phyloP scores from a whole-genome alignment of 768 basidiomycete genomes.

The Stropharia rugosoannulata region DNA sequence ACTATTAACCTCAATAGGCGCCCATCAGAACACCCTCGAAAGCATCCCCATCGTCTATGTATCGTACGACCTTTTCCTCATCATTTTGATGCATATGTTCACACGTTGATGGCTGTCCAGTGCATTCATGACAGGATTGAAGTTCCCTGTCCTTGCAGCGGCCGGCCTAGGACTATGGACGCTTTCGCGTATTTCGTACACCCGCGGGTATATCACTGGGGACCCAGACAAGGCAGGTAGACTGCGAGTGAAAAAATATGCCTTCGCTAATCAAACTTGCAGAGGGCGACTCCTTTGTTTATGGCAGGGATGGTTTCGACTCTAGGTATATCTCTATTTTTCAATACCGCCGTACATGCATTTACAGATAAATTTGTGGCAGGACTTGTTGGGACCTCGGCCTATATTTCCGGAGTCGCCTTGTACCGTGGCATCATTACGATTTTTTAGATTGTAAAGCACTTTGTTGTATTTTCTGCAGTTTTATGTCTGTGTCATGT shows the following conservation, averaged over 20 bases:
- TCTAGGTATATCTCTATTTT: neutral
- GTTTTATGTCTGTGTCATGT: too few relatives aligned
- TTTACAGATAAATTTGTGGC: neutral
- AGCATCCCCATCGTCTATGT: conserved; percentile 41
- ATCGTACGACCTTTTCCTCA: conserved; percentile 30
- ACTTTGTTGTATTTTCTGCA: too few relatives aligned
- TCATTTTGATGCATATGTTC: neutral
- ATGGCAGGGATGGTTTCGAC: neutral
- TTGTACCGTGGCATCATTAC: neutral
- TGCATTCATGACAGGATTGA: conserved; percentile 37
- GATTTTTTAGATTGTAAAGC: neutral
- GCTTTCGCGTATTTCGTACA: conserved; percentile 40
- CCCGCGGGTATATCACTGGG: conserved; percentile 42
- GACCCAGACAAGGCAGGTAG: conserved; percentile 39
- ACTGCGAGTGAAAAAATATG: too few relatives aligned
- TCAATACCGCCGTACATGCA: neutral
- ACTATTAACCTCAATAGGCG: conserved; percentile 42
- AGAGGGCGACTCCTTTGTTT: neutral
- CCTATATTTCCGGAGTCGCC: neutral
- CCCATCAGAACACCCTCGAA: conserved; percentile 68
- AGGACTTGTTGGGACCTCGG: neutral
- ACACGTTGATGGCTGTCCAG: conserved; percentile 20
- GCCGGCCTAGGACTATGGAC: conserved; percentile 35
- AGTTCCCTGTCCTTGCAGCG: conserved; percentile 41
- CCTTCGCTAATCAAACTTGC: neutral